Base-by-base conservation (phyloP, 2,329 filamentous ascomycete genomes). In the Coleophoma eucalyptorum region DNA sequence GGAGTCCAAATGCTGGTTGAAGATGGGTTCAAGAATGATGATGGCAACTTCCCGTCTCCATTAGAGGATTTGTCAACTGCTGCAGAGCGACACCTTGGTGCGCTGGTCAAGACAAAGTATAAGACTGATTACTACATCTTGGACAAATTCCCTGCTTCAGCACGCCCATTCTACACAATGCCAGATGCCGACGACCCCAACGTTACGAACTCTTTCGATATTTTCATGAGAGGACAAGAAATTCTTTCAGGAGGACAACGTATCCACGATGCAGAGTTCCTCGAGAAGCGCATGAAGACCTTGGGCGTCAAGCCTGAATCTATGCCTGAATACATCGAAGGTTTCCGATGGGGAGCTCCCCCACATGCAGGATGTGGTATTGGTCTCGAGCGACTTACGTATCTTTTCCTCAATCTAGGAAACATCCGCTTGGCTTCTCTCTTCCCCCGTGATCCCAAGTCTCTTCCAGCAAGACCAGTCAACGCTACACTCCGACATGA, bases 191-290 rank as follows among this genome's bases (percentile, higher is more conserved):
- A 85, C 15, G 82, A 95, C 62, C 75, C 81, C 12, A 76, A 79
- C 33, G 83, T 84, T 66, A 97, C 92, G 46, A 96, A 96, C 66
- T 96, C 92, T 0, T 97, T 96, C 62, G 92, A 97, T 66, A 95
- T 97, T 51, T 97, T 97, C 72, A 80, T 96, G 41, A 87, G 92
- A 31, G 92, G 92, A 0, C 92, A 97, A 64, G 92, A 97, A 67
- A 94, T 97, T 51, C 84, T 93, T 43, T 93, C 90, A 1, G 92
- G 92, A 60, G 92, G 92, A 7, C 92, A 97, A 69, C 90, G 92
- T 80, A 95, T 97, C 56, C 89, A 97, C 66, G 85, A 94, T 55
- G 80, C 88, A 0, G 72, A 77, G 4, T 79, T 89, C 64, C 76
- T 97, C n/a, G 79, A 86, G 42, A 79, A 86, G 60, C 89, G 87